Evolutionary conservation across 1,284 basidiomycete species (phyloP), one percentile per base, ranked within the genome.

Genomic region (Sanguinoderma infundibulare): DNA sequence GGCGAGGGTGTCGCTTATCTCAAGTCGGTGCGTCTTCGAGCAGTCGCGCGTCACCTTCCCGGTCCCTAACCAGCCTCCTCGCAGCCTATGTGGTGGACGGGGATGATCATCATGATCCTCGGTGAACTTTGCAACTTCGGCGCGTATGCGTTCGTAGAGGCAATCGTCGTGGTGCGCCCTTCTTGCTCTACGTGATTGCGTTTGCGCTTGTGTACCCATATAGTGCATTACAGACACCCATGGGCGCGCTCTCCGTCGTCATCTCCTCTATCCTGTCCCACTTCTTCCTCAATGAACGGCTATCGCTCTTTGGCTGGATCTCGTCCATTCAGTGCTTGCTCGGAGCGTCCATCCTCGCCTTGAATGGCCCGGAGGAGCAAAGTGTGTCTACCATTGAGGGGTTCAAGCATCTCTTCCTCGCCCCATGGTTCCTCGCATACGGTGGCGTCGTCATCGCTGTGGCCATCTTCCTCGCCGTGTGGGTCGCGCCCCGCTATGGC

Each of bases 231-330:
- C 69, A 84, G 69, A 86, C 84, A 3, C 87, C 88, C 0, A 80
- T 91, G 69, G 89, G 89, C 20, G 87, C 87, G 0, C 78, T 91
- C 22, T 87, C 86, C 0, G 88, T 91, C 49, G 87, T 91, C 56
- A 82, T 90, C 35, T 87, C 84, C 44, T 86, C 87, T n/a, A 83
- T 89, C 26, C 78, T 90, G n/a, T 87, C 87, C n/a, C 85, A 86
- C 63, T 83, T 89, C 71, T 79, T 90, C 73, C 77, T 89, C 58
- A 83, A 86, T 62, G 89, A 91, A 71, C 83, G 77, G 55, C 77
- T 91, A 17, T 82, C 82, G 3, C 80, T 84, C 57, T 85, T 84
- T 59, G 85, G 85, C 44, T 84, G 82, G 82, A 79, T 81, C 57
- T 87, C 87, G 1, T 90, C 86, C 67, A 77, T 81, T 14, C 79